Evolutionary conservation across 352 stramenopile species (phyloP).

Genomic region (Globisporangium polare): DNA sequence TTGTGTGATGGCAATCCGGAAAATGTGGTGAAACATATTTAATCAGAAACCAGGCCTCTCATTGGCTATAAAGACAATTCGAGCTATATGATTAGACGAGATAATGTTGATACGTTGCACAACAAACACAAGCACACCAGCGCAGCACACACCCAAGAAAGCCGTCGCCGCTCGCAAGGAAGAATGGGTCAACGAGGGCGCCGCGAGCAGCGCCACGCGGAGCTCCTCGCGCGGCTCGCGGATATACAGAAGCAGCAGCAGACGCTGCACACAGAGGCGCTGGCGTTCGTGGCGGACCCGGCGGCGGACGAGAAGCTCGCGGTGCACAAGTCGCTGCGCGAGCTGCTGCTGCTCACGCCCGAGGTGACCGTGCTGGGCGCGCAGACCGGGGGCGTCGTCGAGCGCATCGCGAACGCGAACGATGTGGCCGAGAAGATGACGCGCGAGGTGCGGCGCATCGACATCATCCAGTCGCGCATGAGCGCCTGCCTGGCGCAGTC

Average conservation of each 20-base stretch:
- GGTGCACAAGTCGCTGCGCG: constrained; percentile 41
- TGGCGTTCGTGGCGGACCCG: constrained; percentile 36
- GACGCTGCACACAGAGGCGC: constrained; percentile 25
- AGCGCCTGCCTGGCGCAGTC: constrained; percentile 55
- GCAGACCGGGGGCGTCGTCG: constrained; percentile 76
- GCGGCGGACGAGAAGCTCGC: constrained; percentile 48
- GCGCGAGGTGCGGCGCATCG: constrained; percentile 72
- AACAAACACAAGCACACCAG: neutral
- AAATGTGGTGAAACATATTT: too few relatives aligned
- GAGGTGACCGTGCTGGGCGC: constrained; percentile 67
- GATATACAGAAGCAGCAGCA: constrained; percentile 43
- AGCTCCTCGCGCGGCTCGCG: constrained; percentile 54
- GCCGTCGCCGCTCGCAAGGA: neutral
- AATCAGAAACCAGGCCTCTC: too few relatives aligned
- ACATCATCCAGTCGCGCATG: constrained; percentile 79
- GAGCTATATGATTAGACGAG: too few relatives aligned
- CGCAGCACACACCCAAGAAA: neutral
- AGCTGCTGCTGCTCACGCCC: constrained; percentile 54
- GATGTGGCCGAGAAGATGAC: constrained; percentile 90
- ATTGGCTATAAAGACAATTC: too few relatives aligned
- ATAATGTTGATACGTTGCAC: too few relatives aligned
- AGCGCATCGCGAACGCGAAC: constrained; percentile 83
- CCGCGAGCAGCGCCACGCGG: constrained; percentile 45
- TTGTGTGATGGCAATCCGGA: too few relatives aligned
- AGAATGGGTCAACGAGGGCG: constrained; percentile 17